These are phyloP conservation scores for Albizia julibrissin DNA, from an alignment of 306 rosid genomes.

Conservation along the genomic window DNA sequence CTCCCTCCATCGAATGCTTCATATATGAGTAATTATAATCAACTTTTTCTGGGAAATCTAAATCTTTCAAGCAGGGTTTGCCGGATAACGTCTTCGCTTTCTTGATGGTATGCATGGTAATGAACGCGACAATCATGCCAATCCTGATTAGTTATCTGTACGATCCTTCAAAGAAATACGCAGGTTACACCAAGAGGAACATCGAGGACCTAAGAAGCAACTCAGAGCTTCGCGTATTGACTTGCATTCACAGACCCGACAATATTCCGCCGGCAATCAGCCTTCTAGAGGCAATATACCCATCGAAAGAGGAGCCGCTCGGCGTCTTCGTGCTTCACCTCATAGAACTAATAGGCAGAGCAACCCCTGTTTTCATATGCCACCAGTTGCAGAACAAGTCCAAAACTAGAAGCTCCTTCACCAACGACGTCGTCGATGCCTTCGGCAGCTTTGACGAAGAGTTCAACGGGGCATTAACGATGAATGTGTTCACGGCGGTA, in stretches of 20 bases:
- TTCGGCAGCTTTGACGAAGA: constrained; percentile 48
- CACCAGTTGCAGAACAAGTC: constrained; percentile 51
- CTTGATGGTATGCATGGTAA: constrained; percentile 24
- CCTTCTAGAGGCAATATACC: constrained; percentile 56
- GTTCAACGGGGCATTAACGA: constrained; percentile 6
- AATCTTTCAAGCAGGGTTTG: constrained; percentile 36
- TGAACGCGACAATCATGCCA: constrained; percentile 40
- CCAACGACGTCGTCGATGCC: constrained; percentile 39
- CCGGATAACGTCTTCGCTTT: constrained; percentile 27
- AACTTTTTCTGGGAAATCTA: not conserved
- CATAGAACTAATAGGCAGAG: constrained; percentile 60
- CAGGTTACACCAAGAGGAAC: constrained; percentile 53
- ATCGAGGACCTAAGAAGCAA: constrained; percentile 36
- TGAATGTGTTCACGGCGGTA: constrained; percentile 58
- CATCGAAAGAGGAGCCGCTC: constrained; percentile 49
- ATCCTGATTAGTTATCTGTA: constrained; percentile 33
- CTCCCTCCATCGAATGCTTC: not conserved
- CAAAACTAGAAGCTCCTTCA: constrained; percentile 14
- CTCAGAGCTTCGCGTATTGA: constrained; percentile 52
- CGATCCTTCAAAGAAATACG: constrained; percentile 66
- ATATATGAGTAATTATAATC: no score
- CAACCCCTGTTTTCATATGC: constrained; percentile 60
- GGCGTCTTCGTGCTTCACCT: constrained; percentile 56
- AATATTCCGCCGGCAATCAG: constrained; percentile 51
- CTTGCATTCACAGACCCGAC: constrained; percentile 48